Base-by-base conservation (phyloP, 139 green algal species). In the Zygnema circumcarinatum region DNA sequence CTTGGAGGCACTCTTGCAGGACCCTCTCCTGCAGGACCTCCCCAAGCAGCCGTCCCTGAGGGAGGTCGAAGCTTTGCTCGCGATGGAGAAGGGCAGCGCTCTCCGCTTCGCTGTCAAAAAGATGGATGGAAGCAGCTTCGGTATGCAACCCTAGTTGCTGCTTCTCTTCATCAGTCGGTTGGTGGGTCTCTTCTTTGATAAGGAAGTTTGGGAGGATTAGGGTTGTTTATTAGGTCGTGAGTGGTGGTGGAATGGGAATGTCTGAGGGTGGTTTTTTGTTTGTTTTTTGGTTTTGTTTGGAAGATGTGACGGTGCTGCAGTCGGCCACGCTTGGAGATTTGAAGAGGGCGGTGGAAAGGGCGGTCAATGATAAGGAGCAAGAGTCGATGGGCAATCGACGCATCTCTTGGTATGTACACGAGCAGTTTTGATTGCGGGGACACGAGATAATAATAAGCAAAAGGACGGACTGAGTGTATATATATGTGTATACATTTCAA, bases 21-120 rank as follows among this genome's bases (percentile, higher is more conserved):
- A 86, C 69, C 79, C 79, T 52, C 42, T 86, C 36, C 33, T 86
- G 20, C 42, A 33, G 2, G 79, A 86, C 69, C 31, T 86, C 3
- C 35, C 31, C 62, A 47, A 3, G 2, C 80, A 86, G 36, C 79
- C 79, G 2, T 33, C 2, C 69, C 79, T 86, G 62, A 21, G 3
- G 62, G 79, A 86, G 25, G 79, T 86, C 2, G 79, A 86, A 82
- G 80, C 79, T 16, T 22, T 86, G 16, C 80, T 86, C 79, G 79
- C 79, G 7, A 2, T 86, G 2, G 79, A 86, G 79, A 81, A 86
- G 67, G 79, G 79, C n/a, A 86, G 69, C 33, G 79, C 31, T 22
- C 2, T 86, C 22, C n/a, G 52, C 22, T 3, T 86, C 67, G 2
- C 31, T 40, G n/a, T 86, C 3, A 2, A 86, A 32, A 81, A 83